Base-by-base conservation (phyloP, 352 stramenopile genomes). In the Phytophthora sansomeana region DNA sequence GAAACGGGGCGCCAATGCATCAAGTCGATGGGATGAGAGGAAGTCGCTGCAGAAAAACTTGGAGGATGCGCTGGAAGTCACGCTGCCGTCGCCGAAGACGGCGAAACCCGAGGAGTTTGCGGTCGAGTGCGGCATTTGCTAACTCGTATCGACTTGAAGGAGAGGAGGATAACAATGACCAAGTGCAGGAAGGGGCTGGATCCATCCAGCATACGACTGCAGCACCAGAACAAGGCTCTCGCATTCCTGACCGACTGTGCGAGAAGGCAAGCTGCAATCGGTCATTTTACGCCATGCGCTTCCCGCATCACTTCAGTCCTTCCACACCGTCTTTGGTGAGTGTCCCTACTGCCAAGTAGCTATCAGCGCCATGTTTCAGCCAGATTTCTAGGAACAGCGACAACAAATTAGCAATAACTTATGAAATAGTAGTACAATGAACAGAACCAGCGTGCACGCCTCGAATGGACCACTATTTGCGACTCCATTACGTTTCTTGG, bases 61-160 rank as follows among this genome's bases (percentile, higher is more conserved):
- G n/a, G n/a, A n/a, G n/a, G 75, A 91, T 42, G 78, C 79, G 0
- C 41, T 96, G 11, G 87, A n/a, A n/a, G n/a, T n/a, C n/a, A 96
- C 51, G 84, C 80, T 72, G 73, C 73, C 77, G 2, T 87, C 80
- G 32, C 95, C 83, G 4, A 77, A 63, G 46, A 77, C 72, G 9
- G 74, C 71, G 7, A 77, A 77, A 26, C 44, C 59, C 0, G 81
- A 95, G 5, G 81, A 93, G 41, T 95, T 96, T 60, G 81, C 81
- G 3, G 56, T 90, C 16, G 91, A 97, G 67, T 97, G 91, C 47
- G 91, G 91, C 36, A 96, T 97, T 61, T 97, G 91, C 73, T 97
- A n/a, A 97, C 63, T 87, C 74, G 60, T 96, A 96, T 50, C 83
- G 85, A 0, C 65, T 91, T 8, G 80, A 91, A 4, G 48, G 70